A percentile compares a stretch with the other conserved stretches of the same genome.
phyloP scores from a whole-genome alignment of 345 rosid species.

The Noccaea caerulescens region DNA sequence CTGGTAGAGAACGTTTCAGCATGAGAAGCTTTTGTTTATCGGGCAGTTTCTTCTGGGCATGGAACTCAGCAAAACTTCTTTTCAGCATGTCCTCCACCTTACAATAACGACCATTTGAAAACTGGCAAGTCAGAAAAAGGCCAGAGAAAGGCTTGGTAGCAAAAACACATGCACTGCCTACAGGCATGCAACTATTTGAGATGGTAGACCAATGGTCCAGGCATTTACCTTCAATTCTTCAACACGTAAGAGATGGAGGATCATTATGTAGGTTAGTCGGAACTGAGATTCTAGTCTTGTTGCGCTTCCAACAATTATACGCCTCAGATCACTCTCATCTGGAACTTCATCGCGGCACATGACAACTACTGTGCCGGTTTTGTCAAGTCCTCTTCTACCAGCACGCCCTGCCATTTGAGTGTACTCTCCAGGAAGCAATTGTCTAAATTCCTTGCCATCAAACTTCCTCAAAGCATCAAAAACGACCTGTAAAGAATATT shows the following conservation, averaged over 20 bases:
- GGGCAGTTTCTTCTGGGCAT: slow-evolving; percentile 89
- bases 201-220: slow-evolving; percentile 15
- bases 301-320: slow-evolving; percentile 76
- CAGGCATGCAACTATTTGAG: slow-evolving; percentile 18
- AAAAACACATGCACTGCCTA: slow-evolving; percentile 16
- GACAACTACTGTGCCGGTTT: slow-evolving; percentile 88
- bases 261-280: slow-evolving; percentile 95
- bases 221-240: slow-evolving; percentile 91
- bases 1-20: slow-evolving; percentile 76
- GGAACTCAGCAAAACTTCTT: slow-evolving; percentile 98
- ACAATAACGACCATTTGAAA: slow-evolving; percentile 36
- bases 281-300: slow-evolving; percentile 91
- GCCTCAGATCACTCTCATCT: slow-evolving; percentile 64
- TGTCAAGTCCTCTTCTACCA: slow-evolving; percentile 97
- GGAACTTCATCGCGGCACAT: slow-evolving; percentile 98
- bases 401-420: slow-evolving; percentile 99
- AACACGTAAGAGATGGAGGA: slow-evolving; percentile 95
- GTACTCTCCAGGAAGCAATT: slow-evolving; percentile 92
- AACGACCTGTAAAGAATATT: slow-evolving; percentile 64
- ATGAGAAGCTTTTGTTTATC: slow-evolving; percentile 78
- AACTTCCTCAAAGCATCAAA: slow-evolving; percentile 92
- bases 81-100: slow-evolving; percentile 99
- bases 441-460: slow-evolving; percentile 90
- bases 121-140: slow-evolving; percentile 2
- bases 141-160: slow-evolving; percentile 12